Evolutionary conservation across 164 flowering plant species (phyloP), one percentile per base, ranked within the genome.

Genomic region (Protea cynaroides): DNA sequence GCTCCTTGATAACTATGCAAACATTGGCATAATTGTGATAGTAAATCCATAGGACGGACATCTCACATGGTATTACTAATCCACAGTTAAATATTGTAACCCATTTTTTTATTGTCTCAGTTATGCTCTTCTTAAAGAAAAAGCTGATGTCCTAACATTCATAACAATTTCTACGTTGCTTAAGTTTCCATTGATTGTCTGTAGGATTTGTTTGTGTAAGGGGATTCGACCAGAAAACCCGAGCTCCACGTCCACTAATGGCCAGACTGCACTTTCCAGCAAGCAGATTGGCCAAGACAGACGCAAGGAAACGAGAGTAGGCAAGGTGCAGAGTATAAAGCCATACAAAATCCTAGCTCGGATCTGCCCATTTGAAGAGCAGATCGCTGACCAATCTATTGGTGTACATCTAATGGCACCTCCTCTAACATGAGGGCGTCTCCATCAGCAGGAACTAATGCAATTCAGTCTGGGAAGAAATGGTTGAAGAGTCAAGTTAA

Each of bases 141-240:
- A 59, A 2, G 17, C 12, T 38, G 19, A 21, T 8, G 2, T 17
- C 1, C 25, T 13, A 10, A 15, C 25, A 19, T 23, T 14, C 7
- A 2, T 14, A 14, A 22, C 25, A 50, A 8, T 52, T 23, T 4
- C n/a, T 8, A 3, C 29, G 19, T 18, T 65, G 52, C 43, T 56
- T 0, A 46, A 55, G 17, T 46, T 15, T 49, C 15, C 37, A 23
- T n/a, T 29, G 47, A 37, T 22, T 65, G 12, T 51, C 69, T 80
- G 79, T 90, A 93, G 98, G 98, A 53, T 93, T 76, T 78, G 94
- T 93, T 34, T 93, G 98, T 68, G 96, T 87, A 7, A 83, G 98
- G 65, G 98, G 97, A 62, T 93, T 90, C 61, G 96, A 93, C 61
- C 91, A 68, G 65, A 79, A 75, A 78, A 70, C 71, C 12, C 72